phyloP scores from a whole-genome alignment of 495 filamentous ascomycete genomes.

The Xylaria nigripes region DNA sequence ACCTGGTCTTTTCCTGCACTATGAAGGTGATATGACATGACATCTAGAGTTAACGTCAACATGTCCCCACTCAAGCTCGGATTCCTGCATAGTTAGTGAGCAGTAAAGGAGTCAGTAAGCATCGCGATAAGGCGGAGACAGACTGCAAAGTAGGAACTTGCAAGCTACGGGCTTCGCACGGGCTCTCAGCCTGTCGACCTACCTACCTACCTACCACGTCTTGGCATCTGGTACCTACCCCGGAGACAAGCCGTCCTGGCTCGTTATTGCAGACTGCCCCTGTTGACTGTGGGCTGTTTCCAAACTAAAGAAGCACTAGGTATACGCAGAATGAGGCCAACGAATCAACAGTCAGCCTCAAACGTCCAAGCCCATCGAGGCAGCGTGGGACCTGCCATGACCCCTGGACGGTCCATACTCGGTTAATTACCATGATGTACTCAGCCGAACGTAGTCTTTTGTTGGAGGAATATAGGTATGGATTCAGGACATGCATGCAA shows the following conservation, averaged over 20 bases:
- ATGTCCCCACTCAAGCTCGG: slow-evolving; percentile 7
- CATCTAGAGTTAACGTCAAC: neutral
- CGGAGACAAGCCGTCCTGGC: neutral
- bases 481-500: too few species aligned
- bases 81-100: slow-evolving; percentile 10
- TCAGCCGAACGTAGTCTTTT: too few species aligned
- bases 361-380: neutral
- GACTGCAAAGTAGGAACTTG: neutral
- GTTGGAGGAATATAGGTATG: too few species aligned
- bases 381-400: neutral
- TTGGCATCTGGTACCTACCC: neutral
- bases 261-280: neutral
- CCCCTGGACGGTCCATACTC: slow-evolving; percentile 1
- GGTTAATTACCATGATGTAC: neutral
- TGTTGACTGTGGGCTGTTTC: neutral
- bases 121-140: slow-evolving; percentile 9
- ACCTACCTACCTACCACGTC: neutral
- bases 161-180: neutral
- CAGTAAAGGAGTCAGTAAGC: slow-evolving; percentile 8
- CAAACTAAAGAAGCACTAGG: neutral
- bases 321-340: neutral
- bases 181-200: slow-evolving; percentile 7
- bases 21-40: neutral
- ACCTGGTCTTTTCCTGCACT: neutral
- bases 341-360: slow-evolving; percentile 8